phyloP scores from a whole-genome alignment of 371 early-diverging fungal species.

The Saksenaea oblongispora region DNA sequence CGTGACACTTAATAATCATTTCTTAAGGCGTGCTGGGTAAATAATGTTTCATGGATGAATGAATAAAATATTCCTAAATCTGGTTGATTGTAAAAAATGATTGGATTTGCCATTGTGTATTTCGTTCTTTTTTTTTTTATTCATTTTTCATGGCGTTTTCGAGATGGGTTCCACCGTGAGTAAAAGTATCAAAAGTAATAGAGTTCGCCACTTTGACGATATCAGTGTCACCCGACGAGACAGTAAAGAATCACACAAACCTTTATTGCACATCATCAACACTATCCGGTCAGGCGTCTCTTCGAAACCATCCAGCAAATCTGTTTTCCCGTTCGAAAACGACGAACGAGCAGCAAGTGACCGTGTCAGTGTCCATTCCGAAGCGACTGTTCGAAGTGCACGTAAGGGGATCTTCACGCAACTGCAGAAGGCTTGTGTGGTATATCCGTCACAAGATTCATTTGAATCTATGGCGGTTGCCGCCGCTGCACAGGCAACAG shows the following conservation, averaged over 20 bases:
- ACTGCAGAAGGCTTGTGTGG: not conserved
- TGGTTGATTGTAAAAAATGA: not conserved
- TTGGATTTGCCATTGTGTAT: not conserved
- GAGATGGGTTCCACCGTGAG: not conserved
- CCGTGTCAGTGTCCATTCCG: not conserved
- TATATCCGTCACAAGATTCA: not conserved
- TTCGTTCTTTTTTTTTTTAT: not conserved
- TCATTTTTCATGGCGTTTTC: not conserved
- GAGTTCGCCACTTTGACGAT: not conserved
- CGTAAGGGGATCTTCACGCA: not conserved
- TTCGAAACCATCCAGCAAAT: constrained; percentile 18
- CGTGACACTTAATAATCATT: too few species aligned
- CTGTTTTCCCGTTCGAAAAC: not conserved
- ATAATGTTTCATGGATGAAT: too few species aligned
- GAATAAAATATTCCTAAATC: not conserved
- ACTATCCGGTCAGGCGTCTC: constrained; percentile 19
- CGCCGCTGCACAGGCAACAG: not conserved
- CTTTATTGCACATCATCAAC: not conserved
- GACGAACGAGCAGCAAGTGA: not conserved
- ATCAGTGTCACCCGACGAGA: not conserved
- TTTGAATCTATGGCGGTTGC: not conserved
- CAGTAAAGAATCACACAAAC: not conserved
- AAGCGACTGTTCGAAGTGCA: not conserved
- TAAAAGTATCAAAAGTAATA: not conserved
- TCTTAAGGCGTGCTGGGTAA: too few species aligned